Evolutionary conservation across 2,329 filamentous ascomycete species (phyloP), one percentile per base, ranked within the genome.

Genomic region (Dothideomycetes sp.): DNA sequence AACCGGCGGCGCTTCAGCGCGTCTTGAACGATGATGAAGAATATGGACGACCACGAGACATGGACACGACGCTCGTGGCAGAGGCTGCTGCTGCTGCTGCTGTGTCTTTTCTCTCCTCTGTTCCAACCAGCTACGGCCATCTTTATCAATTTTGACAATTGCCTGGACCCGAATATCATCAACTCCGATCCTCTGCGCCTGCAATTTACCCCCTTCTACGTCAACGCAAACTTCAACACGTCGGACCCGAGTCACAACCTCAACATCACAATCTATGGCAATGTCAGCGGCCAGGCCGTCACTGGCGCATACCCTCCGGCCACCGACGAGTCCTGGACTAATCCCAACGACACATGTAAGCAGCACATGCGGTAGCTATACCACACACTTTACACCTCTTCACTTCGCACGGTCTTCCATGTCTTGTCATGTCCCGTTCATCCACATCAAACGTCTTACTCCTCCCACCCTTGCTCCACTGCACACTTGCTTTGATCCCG

Each of bases 261-360:
- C 36, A 77, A 75, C 46, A 66, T 95, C 40, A 91, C 79, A 2
- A 73, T 94, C 34, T 96, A 86, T 66, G 89, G 88, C 37, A 95
- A 96, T 60, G 86, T 96, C 19, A 84, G 81, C 7, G 91, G 91
- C 34, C 76, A 80, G 37, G 69, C 73, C 33, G 68, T 69, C 2
- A 55, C 62, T 10, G 64, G 66, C n/a, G 44, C 61, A 2, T 73
- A 86, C 38, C 86, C 85, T 24, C 52, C 73, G 0, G 61, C 71
- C 14, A 60, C 71, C 50, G 72, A 76, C 54, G 59, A 74, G 0
- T 85, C 48, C 10, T 69, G 86, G 84, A 57, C 49, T 2, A 67
- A 91, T 54, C 54, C 68, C 1, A 73, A 71, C 27, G 56, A 69
- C 36, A 77, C 72, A 1, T 65, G 22, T 27, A 27, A 27, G 22